Percentiles rank a stretch among this genome's conserved stretches.
Evolutionary conservation across 1,139 yeast species (phyloP).

Genomic region (Geotrichum bryndzae): DNA sequence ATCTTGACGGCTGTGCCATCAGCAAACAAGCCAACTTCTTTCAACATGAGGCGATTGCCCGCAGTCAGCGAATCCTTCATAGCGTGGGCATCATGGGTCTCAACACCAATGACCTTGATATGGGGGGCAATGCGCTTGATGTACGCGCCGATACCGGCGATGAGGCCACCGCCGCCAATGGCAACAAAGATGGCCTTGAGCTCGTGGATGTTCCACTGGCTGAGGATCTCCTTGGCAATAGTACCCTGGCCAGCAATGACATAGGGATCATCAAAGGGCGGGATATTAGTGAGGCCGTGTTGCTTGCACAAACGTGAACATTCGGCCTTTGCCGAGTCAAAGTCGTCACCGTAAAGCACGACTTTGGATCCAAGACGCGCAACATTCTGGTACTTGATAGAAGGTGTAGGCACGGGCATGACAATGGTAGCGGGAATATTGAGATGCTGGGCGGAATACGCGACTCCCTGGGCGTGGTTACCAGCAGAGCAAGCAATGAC

Average conservation of each 20-base stretch:
- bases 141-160: conserved; percentile 87
- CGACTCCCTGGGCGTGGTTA: conserved; percentile 98
- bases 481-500: conserved; percentile 98
- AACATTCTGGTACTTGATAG: conserved; percentile 87
- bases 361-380: conserved; percentile 90
- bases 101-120: conserved; percentile 91
- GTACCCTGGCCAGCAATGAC: conserved; percentile 99
- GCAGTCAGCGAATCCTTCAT: conserved; percentile 63
- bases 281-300: conserved; percentile 78
- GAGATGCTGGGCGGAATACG: conserved; percentile 76
- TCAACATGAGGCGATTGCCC: conserved; percentile 51
- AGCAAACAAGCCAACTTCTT: conserved; percentile 93
- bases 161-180: conserved; percentile 95
- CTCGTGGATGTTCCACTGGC: conserved; percentile 75
- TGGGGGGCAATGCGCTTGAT: conserved; percentile 96
- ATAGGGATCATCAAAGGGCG: conserved; percentile 96
- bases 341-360: conserved; percentile 86
- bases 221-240: conserved; percentile 81
- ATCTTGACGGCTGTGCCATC: conserved; percentile 97
- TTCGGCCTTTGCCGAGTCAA: conserved; percentile 86
- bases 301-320: conserved; percentile 65
- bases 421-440: conserved; percentile 93
- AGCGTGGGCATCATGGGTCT: conserved; percentile 92
- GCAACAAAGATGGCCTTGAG: conserved; percentile 86
- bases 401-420: conserved; percentile 96